Evolutionary conservation across 352 stramenopile genomes (phyloP).

Genomic region (Phytophthora meadii): DNA sequence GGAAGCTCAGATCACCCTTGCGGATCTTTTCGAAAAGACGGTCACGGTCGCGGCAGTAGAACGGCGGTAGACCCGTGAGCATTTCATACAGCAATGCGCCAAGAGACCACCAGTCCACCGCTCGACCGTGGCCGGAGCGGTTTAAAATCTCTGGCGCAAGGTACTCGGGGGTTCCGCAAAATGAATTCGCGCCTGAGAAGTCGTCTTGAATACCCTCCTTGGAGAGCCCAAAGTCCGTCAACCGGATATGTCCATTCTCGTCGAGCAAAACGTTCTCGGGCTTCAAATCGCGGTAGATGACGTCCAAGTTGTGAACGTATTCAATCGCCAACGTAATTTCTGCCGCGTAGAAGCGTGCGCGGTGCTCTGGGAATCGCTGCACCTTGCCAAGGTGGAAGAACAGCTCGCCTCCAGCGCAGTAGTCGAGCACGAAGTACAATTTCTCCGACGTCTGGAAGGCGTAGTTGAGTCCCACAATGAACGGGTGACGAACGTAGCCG

Average conservation of each 20-base stretch:
- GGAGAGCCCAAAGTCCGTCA: constrained; percentile 98
- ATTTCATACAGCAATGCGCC: constrained; percentile 90
- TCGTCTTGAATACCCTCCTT: constrained; percentile 91
- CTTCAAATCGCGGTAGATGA: constrained; percentile 98
- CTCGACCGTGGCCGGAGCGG: constrained; percentile 94
- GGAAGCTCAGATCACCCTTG: constrained; percentile 95
- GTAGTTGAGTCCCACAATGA: constrained; percentile 96
- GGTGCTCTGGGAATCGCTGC: constrained; percentile 94
- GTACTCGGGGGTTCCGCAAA: constrained; percentile 98
- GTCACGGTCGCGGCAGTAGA: constrained; percentile 96
- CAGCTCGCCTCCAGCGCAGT: constrained; percentile 96
- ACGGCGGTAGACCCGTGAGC: constrained; percentile 84
- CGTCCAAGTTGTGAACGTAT: constrained; percentile 94
- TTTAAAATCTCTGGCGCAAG: constrained; percentile 99
- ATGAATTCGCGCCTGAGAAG: constrained; percentile 96
- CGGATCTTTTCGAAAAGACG: constrained; percentile 98
- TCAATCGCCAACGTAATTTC: constrained; percentile 98
- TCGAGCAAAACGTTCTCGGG: constrained; percentile 98
- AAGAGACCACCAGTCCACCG: constrained; percentile 98
- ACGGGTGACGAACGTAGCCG: constrained; percentile 97
- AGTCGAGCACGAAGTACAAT: constrained; percentile 99
- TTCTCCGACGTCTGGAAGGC: constrained; percentile 98
- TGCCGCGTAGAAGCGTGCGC: constrained; percentile 97
- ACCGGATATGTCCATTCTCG: constrained; percentile 94
- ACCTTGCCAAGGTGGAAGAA: constrained; percentile 94